Percentiles rank a stretch among this genome's conserved stretches.
phyloP scores from a whole-genome alignment of 352 stramenopile genomes.

The Phytophthora fragariae region DNA sequence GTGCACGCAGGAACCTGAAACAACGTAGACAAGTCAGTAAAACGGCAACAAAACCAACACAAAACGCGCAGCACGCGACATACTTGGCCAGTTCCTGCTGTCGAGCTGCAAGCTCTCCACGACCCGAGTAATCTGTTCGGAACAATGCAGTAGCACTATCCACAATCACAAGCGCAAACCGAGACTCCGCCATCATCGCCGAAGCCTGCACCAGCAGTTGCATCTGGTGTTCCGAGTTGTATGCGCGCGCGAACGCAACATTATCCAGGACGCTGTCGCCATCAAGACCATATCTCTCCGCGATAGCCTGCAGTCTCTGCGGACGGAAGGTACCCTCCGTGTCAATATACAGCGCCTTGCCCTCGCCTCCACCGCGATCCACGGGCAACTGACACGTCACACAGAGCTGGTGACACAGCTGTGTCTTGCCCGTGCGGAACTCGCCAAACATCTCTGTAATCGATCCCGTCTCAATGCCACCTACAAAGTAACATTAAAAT shows the following conservation, averaged over 20 bases:
- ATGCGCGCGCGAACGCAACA: constrained; percentile 97
- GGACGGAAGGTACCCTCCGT: constrained; percentile 99
- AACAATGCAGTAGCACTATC: constrained; percentile 99
- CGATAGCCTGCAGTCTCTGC: constrained; percentile 96
- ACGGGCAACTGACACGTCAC: constrained; percentile 99
- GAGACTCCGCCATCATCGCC: constrained; percentile 98
- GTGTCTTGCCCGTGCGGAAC: constrained; percentile 99
- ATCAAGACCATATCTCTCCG: constrained; percentile 98
- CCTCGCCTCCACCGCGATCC: constrained; percentile 97
- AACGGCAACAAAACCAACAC: background rate
- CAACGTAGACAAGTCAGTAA: background rate
- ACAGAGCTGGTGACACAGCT: constrained; percentile 99
- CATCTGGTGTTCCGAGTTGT: constrained; percentile 99
- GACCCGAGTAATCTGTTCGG: constrained; percentile 98
- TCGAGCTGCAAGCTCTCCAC: constrained; percentile 97
- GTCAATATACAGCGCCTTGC: constrained; percentile 99
- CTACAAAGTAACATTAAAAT: constrained; percentile 41
- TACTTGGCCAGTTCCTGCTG: constrained; percentile 90
- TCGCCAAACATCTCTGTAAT: constrained; percentile 99
- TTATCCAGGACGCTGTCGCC: constrained; percentile 98
- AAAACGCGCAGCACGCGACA: constrained; percentile 1
- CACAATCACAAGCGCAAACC: constrained; percentile 96
- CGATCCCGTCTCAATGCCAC: constrained; percentile 98
- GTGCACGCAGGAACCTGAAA: constrained; percentile 95
- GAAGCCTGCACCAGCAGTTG: constrained; percentile 97